Percentiles rank a stretch among this genome's conserved stretches.
Evolutionary conservation across 1,284 basidiomycete genomes (phyloP).

Genomic region (Papiliotrema laurentii): DNA sequence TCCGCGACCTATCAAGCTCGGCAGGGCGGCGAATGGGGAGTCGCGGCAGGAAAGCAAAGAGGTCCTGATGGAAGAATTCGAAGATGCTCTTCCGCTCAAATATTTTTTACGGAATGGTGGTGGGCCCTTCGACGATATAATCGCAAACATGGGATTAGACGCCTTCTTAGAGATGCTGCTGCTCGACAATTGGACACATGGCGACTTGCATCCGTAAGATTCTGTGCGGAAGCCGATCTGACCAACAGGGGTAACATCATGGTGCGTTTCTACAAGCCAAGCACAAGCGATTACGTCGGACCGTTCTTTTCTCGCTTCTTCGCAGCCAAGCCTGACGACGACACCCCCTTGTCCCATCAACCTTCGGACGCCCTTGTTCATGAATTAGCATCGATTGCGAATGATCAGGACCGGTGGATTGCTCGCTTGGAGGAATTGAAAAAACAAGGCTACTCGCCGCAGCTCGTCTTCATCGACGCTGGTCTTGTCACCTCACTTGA

Average conservation of each 20-base stretch:
- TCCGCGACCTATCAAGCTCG: slow-evolving; percentile 67
- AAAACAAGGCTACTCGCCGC: slow-evolving; percentile 77
- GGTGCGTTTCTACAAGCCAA: slow-evolving; percentile 88
- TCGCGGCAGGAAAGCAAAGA: slow-evolving; percentile 51
- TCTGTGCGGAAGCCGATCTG: slow-evolving; percentile 3
- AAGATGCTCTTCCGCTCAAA: slow-evolving; percentile 89
- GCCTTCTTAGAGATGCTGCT: slow-evolving; percentile 98
- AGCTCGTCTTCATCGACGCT: slow-evolving; percentile 94
- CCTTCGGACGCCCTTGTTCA: slow-evolving; percentile 56
- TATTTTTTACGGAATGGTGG: slow-evolving; percentile 82
- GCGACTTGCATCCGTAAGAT: slow-evolving; percentile 61
- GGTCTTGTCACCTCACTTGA: slow-evolving; percentile 88
- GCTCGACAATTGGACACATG: slow-evolving; percentile 96
- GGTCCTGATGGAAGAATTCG: slow-evolving; percentile 85
- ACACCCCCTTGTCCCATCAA: slow-evolving; percentile 19
- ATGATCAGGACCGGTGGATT: slow-evolving; percentile 66
- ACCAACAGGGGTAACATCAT: slow-evolving; percentile 87
- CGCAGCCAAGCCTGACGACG: slow-evolving; percentile 2
- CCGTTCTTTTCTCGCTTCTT: slow-evolving; percentile 39
- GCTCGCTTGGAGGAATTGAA: slow-evolving; percentile 63
- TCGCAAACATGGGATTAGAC: slow-evolving; percentile 90
- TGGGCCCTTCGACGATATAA: slow-evolving; percentile 80
- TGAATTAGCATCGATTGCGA: slow-evolving; percentile 57
- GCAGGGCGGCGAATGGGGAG: slow-evolving; percentile 11
- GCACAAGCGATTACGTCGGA: slow-evolving; percentile 57